Base-by-base conservation (phyloP, 2,329 filamentous ascomycete genomes). In the Alternaria incomplexa region DNA sequence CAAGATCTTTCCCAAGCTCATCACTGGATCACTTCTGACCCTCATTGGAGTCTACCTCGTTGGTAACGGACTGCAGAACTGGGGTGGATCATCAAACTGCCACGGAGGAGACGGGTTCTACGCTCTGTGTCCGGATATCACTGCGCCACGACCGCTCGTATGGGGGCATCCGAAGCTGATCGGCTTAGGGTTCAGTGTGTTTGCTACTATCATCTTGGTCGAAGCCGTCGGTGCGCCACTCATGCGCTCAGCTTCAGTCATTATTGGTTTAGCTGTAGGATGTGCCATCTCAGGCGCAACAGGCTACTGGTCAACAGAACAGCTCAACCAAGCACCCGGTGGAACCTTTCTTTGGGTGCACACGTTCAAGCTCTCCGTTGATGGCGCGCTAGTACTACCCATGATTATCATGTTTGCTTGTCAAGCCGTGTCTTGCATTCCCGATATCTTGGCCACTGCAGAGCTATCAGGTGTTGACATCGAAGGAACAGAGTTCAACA, bases 371-470 rank as follows among this genome's bases (percentile, higher is more conserved):
- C 63, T 75, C 3, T 76, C 73, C 5, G 71, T 75, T 6, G 73
- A 76, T 50, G 72, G 72, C 9, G 69, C 69, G 7, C 65, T 75
- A 12, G 70, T 73, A 4, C 63, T 75, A 1, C 72, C 71, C 9
- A 57, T 75, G 60, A 65, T 75, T 23, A 74, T 75, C 61, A 75
- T 76, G 73, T 75, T 76, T 48, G 68, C 68, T 4, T 75, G 72
- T 30, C 72, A 76, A 44, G 73, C 70, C 10, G 68, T 76, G 20
- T 64, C 48, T n/a, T 81, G 79, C 47, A 82, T 82, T 70, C 80
- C 80, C 6, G 71, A 76, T 48, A 73, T 76, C 32, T 58, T 76
- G 6, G 73, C 73, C 22, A 74, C 73, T 17, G 73, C 73, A 1
- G 73, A 76, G 47, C 62, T 74, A 8, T 73, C 69, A 2, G 66